Conservation (phyloP, 495 filamentous ascomycete genomes). For the Collariella sp. region DNA sequence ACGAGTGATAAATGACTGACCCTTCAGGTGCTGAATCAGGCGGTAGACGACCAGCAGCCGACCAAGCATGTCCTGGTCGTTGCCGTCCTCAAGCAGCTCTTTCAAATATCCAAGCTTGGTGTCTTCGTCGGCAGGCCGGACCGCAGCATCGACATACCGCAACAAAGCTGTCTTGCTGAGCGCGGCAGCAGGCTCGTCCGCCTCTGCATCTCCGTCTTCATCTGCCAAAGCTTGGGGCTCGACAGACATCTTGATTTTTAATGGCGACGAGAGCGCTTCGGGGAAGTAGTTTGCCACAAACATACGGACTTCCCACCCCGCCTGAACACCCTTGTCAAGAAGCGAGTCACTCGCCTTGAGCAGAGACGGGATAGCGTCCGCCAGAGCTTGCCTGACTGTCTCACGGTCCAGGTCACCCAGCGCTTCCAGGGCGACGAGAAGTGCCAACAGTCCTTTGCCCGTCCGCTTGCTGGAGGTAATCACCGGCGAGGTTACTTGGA, state of each 20-base stretch:
- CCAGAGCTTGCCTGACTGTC: constrained; percentile 4
- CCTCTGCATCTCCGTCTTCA: not conserved
- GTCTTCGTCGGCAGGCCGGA: constrained; percentile 15
- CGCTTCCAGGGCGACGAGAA: constrained; percentile 19
- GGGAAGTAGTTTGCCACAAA: constrained; percentile 30
- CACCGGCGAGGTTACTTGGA: constrained; percentile 2
- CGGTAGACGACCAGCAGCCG: constrained; percentile 20
- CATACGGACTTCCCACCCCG: constrained; percentile 33
- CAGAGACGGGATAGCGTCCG: constrained; percentile 8
- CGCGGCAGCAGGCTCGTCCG: not conserved
- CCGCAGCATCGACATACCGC: constrained; percentile 21
- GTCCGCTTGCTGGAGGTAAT: constrained; percentile 9
- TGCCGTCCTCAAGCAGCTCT: constrained; percentile 7
- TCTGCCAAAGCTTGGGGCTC: not conserved
- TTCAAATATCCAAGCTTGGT: constrained; percentile 22
- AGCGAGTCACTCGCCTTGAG: constrained; percentile 25
- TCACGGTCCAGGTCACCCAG: constrained; percentile 9
- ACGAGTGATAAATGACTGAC: not conserved
- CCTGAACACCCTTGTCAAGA: constrained; percentile 18
- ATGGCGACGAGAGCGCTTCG: constrained; percentile 9
- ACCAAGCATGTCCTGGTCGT: not conserved
- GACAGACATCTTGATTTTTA: constrained; percentile 14
- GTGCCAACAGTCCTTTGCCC: constrained; percentile 8
- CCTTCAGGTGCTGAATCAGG: constrained; percentile 20
- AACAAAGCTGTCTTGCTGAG: constrained; percentile 15